These are phyloP conservation scores for Phytopythium oedochilum DNA, from an alignment of 352 stramenopile genomes.

Conservation along the genomic window DNA sequence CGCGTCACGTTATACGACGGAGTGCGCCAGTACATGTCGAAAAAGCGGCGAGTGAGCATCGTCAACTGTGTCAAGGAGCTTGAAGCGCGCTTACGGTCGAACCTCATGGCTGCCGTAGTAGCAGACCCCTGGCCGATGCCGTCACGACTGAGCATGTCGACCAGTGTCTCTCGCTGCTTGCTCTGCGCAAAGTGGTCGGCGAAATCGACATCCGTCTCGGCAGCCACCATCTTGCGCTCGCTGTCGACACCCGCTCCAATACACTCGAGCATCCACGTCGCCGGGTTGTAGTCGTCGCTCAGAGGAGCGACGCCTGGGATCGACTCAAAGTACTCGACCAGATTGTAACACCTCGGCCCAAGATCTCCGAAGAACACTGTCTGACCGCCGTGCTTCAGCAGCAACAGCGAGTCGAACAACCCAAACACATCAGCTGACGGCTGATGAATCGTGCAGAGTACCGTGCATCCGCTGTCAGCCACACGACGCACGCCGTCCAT, in stretches of 20 bases:
- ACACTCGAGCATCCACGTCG: conserved; percentile 73
- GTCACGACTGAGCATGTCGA: conserved; percentile 9
- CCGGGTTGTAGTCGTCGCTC: conserved; percentile 35
- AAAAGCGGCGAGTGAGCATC: conserved; percentile 36
- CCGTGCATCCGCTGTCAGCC: background rate
- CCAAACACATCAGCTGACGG: conserved; percentile 60
- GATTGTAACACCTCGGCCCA: background rate
- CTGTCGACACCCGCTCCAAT: conserved; percentile 19
- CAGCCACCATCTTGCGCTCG: background rate
- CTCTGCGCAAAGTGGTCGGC: conserved; percentile 18
- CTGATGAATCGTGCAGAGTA: conserved; percentile 6
- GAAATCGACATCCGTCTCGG: conserved; percentile 16
- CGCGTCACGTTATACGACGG: conserved; percentile 78
- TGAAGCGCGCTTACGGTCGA: conserved; percentile 15
- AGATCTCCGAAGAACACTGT: conserved; percentile 25
- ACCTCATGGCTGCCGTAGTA: conserved; percentile 8
- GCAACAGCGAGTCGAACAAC: conserved; percentile 55
- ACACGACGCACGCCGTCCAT: conserved; percentile 54
- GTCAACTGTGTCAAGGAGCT: conserved; percentile 18
- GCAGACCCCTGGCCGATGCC: conserved; percentile 6
- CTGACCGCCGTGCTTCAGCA: conserved; percentile 36
- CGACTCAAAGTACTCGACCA: conserved; percentile 4
- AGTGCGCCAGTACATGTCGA: conserved; percentile 74
- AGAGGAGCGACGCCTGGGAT: background rate
- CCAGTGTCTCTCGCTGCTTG: conserved; percentile 9